Percentiles rank a stretch among this genome's conserved stretches.
phyloP scores from a whole-genome alignment of 495 filamentous ascomycete species.

The Penicillium simplicissimum region DNA sequence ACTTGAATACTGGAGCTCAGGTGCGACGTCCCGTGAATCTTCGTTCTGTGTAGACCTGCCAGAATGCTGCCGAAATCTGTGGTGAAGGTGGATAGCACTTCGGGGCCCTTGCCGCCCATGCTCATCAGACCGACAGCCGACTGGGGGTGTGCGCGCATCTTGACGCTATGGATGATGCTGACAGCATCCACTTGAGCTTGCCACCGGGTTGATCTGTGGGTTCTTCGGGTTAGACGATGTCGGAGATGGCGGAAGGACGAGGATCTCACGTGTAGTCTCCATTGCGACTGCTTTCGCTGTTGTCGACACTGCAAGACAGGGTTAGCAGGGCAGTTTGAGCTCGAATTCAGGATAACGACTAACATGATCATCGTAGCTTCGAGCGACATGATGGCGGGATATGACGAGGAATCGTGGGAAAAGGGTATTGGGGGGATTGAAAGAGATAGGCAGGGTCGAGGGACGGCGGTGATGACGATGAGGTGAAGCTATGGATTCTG shows the following conservation, averaged over 20 bases:
- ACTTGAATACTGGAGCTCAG: constrained; percentile 92
- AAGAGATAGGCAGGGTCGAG: constrained; percentile 17
- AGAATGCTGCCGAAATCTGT: constrained; percentile 93
- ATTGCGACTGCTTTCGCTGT: constrained; percentile 96
- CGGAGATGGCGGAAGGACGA: background rate
- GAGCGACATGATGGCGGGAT: constrained; percentile 60
- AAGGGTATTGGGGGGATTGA: constrained; percentile 17
- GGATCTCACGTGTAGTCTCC: constrained; percentile 75
- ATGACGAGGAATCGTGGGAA: constrained; percentile 10
- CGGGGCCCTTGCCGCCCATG: constrained; percentile 95
- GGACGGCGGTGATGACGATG: constrained; percentile 27
- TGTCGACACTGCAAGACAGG: constrained; percentile 71
- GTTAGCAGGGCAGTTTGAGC: constrained; percentile 30
- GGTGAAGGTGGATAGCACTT: constrained; percentile 94
- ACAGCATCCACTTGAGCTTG: constrained; percentile 95
- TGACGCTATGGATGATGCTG: constrained; percentile 89
- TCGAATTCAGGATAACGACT: constrained; percentile 30
- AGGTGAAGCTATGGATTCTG: constrained; percentile 33
- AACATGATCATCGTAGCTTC: constrained; percentile 78
- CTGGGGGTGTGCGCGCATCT: constrained; percentile 92
- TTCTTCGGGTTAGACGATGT: constrained; percentile 23
- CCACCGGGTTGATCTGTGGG: constrained; percentile 77
- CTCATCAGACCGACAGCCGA: constrained; percentile 97
- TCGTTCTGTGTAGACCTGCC: constrained; percentile 89
- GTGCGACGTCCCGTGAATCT: constrained; percentile 85